Percentiles rank a stretch among this genome's conserved stretches.
phyloP scores from a whole-genome alignment of 257 asterid species.

The Solanum peruvianum region DNA sequence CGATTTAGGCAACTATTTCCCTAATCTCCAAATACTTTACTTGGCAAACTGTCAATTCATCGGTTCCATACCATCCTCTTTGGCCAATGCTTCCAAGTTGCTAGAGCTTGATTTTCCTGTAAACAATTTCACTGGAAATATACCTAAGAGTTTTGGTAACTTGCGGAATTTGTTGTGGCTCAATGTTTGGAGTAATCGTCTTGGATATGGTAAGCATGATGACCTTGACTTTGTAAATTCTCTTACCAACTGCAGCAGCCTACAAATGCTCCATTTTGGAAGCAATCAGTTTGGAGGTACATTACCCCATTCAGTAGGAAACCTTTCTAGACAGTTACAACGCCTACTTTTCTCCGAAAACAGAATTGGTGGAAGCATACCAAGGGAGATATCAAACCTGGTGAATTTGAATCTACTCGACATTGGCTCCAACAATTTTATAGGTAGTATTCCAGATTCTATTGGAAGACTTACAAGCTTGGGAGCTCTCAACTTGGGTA shows the following conservation, averaged over 20 bases:
- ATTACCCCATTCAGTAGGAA: conserved; percentile 19
- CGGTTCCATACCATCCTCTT: conserved; percentile 26
- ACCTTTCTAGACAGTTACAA: conserved; percentile 21
- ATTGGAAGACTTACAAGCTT: conserved; percentile 25
- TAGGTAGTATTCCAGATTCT: conserved; percentile 33
- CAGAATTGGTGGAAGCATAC: conserved; percentile 28
- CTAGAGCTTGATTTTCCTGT: conserved; percentile 10
- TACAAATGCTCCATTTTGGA: conserved; percentile 29
- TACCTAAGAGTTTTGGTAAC: conserved; percentile 20
- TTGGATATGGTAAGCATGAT: conserved; percentile 11
- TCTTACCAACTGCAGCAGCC: neutral
- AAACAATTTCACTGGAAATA: conserved; percentile 29
- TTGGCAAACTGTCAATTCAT: conserved; percentile 20
- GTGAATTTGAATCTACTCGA: conserved; percentile 11
- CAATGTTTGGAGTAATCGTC: conserved; percentile 11
- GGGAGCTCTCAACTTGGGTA: conserved; percentile 8
- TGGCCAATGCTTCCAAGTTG: conserved; percentile 28
- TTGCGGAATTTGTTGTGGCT: conserved; percentile 9
- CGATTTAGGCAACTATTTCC: conserved; percentile 20
- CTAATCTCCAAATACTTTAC: conserved; percentile 12
- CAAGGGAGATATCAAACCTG: conserved; percentile 25
- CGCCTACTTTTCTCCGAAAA: conserved; percentile 6
- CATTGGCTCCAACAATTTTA: conserved; percentile 4
- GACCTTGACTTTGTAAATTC: conserved; percentile 22
- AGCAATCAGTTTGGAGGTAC: conserved; percentile 20